These are phyloP conservation scores for Cordyceps cateniannulata DNA, from an alignment of 2,329 filamentous ascomycete species.

Conservation along the genomic window DNA sequence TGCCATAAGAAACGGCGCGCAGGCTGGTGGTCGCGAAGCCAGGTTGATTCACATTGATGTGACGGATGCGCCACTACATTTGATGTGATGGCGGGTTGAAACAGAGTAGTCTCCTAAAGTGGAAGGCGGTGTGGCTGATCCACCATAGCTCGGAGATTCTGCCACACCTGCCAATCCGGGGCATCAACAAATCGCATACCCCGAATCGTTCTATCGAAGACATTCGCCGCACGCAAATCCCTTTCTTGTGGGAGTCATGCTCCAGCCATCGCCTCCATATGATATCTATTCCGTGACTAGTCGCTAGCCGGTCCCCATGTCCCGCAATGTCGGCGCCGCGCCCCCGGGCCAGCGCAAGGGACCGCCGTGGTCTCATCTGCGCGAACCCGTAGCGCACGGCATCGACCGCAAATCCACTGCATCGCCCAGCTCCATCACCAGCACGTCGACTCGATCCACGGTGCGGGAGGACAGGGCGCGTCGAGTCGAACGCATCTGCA, in stretches of 20 bases:
- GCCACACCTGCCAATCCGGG: slow-evolving; percentile 18
- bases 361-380: slow-evolving; percentile 46
- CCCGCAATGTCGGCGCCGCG: slow-evolving; percentile 33
- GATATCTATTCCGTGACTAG: slow-evolving; percentile 15
- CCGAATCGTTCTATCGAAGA: not conserved
- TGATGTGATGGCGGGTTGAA: slow-evolving; percentile 5
- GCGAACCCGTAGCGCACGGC: slow-evolving; percentile 44
- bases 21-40: not conserved
- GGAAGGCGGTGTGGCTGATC: slow-evolving; percentile 21
- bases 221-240: not conserved
- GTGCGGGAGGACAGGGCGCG: slow-evolving; percentile 27
- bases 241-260: slow-evolving; percentile 5
- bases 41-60: not conserved
- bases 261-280: slow-evolving; percentile 11
- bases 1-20: not conserved
- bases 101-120: not conserved
- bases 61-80: not conserved
- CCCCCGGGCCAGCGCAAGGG: slow-evolving; percentile 39
- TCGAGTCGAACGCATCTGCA: slow-evolving; percentile 42
- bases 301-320: slow-evolving; percentile 25
- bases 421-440: slow-evolving; percentile 40
- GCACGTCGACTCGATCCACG: slow-evolving; percentile 45
- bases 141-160: slow-evolving; percentile 20
- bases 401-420: slow-evolving; percentile 30
- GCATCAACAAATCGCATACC: slow-evolving; percentile 11